Base-by-base conservation (phyloP, 2,329 filamentous ascomycete species). In the Phaeosphaeriaceae sp. region DNA sequence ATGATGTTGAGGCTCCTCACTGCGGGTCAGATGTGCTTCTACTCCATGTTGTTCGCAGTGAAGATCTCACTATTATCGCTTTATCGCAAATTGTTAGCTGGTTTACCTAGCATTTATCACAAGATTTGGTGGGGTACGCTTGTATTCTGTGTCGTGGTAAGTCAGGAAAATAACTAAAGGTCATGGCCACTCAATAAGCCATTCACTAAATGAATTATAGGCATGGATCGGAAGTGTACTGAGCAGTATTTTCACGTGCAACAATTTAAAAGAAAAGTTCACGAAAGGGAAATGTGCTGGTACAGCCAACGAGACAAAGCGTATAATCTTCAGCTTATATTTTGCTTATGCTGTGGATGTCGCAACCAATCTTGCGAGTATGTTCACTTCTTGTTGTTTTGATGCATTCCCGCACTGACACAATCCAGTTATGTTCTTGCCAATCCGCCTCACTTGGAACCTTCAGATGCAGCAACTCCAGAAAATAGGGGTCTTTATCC, bases 81-180 rank as follows among this genome's bases (percentile, higher is more conserved):
- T 30, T 76, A 74, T 53, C 64, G 70, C 8, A 64, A 67, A 8
- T 47, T 76, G 11, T 56, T 58, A 6, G 33, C 18, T 9, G 43
- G 72, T 42, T 44, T 71, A 2, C 28, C 41, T 6, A 48, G 49
- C 2, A 52, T 63, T 2, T 68, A 75, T 30, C 62, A 58, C 21
- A 65, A 54, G n/a, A 60, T 74, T 42, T 76, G 73, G 74, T 72
- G 67, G 66, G 53, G 42, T 2, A 63, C 74, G 3, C 18, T 72
- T 16, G 50, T 53, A 1, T 71, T 74, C 47, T 71, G 64, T 21
- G 28, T 65, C 20, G n/a, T 72, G 51, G 68, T 72, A 39, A 55
- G 60, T 46, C 43, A n/a, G n/a, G n/a, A n/a, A n/a, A n/a, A n/a
- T 15, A 12, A 5, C 21, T n/a, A 7, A 17, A 28, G 9, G 8